Conservation (phyloP, 768 basidiomycete species). For the Infundibulicybe gibba region DNA sequence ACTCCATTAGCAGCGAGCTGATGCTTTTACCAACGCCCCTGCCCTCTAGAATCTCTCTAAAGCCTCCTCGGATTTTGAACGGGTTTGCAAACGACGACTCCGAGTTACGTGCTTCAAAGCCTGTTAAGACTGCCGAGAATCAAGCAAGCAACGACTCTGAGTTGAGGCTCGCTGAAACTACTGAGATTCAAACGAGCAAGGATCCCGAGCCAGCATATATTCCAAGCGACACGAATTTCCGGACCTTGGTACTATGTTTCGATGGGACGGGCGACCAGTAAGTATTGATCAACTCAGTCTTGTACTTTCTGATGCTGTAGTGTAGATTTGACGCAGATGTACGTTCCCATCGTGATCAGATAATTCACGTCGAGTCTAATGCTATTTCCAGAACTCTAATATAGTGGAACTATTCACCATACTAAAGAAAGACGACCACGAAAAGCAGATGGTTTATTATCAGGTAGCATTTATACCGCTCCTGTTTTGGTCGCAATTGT, state of each 20-base stretch:
- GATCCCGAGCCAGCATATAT: not conserved
- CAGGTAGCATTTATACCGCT: constrained; percentile 19
- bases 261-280: constrained; percentile 50
- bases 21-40: no score
- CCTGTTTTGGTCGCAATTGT: no score
- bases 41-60: no score
- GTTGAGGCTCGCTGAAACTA: no score
- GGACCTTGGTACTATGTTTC: constrained; percentile 2
- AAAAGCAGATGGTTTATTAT: constrained; percentile 38
- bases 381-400: constrained; percentile 30
- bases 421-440: constrained; percentile 31
- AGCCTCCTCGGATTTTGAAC: no score
- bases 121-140: no score
- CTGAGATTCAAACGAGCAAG: no score
- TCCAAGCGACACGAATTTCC: not conserved
- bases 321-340: constrained; percentile 21
- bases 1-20: no score
- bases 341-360: not conserved
- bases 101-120: no score
- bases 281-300: not conserved
- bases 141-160: no score
- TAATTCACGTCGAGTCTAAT: not conserved
- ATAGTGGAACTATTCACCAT: constrained; percentile 32
- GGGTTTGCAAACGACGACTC: no score
- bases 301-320: not conserved